Evolutionary conservation across 208 protist genomes (phyloP).

Genomic region (Acanthamoeba lugdunensis): DNA sequence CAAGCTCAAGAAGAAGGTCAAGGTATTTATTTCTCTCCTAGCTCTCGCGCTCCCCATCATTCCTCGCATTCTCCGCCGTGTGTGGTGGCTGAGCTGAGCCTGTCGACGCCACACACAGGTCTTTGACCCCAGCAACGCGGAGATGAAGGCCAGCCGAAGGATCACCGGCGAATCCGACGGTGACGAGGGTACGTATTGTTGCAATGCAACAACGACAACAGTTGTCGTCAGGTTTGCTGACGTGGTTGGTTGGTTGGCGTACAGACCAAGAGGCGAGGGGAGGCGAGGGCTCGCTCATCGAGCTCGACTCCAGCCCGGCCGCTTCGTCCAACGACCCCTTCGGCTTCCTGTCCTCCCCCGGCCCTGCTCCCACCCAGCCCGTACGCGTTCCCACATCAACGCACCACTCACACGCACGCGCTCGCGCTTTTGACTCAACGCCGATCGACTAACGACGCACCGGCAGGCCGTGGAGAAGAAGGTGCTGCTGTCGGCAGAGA

Average conservation of each 20-base stretch:
- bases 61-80: conserved; percentile 14
- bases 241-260: neutral
- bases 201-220: neutral
- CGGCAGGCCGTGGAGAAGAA: conserved; percentile 76
- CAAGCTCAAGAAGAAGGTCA: conserved; percentile 80
- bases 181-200: neutral
- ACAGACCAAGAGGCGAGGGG: neutral
- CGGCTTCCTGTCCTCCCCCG: neutral
- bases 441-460: neutral
- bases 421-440: too few species aligned
- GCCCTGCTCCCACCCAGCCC: neutral
- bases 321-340: neutral
- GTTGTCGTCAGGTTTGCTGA: neutral
- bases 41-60: neutral
- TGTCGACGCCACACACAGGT: neutral
- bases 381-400: neutral
- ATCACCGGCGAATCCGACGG: conserved; percentile 19
- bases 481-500: conserved; percentile 79
- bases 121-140: conserved; percentile 33
- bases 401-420: neutral
- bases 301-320: neutral
- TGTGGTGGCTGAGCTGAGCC: neutral
- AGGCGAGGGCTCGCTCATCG: conserved; percentile 4
- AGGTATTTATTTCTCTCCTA: neutral
- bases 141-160: conserved; percentile 20